phyloP scores from a whole-genome alignment of 192 early-diverging fungal species.

The Umbelopsis isabellina region DNA sequence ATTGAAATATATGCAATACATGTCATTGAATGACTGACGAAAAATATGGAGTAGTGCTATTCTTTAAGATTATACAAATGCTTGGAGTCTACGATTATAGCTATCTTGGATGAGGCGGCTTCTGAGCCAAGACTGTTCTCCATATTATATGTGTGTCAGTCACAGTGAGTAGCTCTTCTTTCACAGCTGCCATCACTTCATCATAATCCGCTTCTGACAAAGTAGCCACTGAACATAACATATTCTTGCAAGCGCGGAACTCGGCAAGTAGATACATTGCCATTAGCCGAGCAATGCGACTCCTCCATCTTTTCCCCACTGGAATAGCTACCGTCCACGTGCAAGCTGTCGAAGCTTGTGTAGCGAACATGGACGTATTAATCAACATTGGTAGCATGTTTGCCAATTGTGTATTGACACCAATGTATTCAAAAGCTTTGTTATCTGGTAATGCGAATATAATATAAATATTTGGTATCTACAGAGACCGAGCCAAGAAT shows the following conservation, averaged over 20 bases:
- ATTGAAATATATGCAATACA: too few relatives aligned
- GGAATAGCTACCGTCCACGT: constrained; percentile 15
- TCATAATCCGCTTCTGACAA: constrained; percentile 7
- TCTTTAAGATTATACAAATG: too few relatives aligned
- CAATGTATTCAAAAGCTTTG: constrained; percentile 1
- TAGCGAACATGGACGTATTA: not conserved
- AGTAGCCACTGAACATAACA: constrained; percentile 1
- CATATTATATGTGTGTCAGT: constrained; percentile 7
- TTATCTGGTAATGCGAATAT: not conserved
- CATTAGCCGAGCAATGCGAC: constrained; percentile 9
- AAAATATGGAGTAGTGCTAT: too few relatives aligned
- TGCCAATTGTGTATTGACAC: not conserved
- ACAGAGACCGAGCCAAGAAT: too few relatives aligned
- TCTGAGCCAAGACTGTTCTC: constrained; percentile 9
- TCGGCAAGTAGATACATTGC: constrained; percentile 7
- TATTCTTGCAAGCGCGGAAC: constrained; percentile 17
- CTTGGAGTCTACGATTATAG: too few relatives aligned
- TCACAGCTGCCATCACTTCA: constrained; percentile 6
- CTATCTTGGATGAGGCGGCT: not conserved
- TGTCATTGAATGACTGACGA: too few relatives aligned
- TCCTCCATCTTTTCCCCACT: constrained; percentile 9
- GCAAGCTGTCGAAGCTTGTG: constrained; percentile 2
- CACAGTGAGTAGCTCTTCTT: not conserved
- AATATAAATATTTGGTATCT: too few relatives aligned
- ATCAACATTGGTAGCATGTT: not conserved